These are phyloP conservation scores for Trichoderma gamsii DNA, from an alignment of 495 filamentous ascomycete species.

Conservation along the genomic window DNA sequence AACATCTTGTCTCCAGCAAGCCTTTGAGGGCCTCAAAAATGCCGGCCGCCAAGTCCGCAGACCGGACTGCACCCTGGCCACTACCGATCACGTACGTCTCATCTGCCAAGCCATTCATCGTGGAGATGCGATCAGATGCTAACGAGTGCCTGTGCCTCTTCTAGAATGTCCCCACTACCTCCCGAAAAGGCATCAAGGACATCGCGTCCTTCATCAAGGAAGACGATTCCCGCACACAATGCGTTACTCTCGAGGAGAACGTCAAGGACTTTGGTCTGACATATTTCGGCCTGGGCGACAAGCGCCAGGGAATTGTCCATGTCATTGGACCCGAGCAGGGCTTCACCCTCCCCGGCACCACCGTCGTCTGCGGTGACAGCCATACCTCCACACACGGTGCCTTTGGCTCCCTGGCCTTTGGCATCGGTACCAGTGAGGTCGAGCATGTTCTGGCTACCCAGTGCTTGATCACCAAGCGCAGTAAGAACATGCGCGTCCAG, in stretches of 20 bases:
- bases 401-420: constrained; percentile 91
- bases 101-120: neutral
- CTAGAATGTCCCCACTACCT: constrained; percentile 86
- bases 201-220: constrained; percentile 85
- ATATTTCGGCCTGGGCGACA: constrained; percentile 94
- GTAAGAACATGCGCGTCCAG: constrained; percentile 97
- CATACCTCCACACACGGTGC: constrained; percentile 98
- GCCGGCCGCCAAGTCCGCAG: constrained; percentile 80
- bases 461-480: constrained; percentile 85
- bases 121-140: neutral
- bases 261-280: constrained; percentile 94
- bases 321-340: constrained; percentile 99
- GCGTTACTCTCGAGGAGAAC: constrained; percentile 91
- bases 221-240: constrained; percentile 87
- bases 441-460: constrained; percentile 98
- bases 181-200: constrained; percentile 82
- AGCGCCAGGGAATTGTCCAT: constrained; percentile 96
- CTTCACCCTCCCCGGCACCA: constrained; percentile 95
- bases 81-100: constrained; percentile 84
- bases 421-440: constrained; percentile 96
- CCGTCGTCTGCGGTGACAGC: constrained; percentile 94
- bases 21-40: constrained; percentile 89
- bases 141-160: constrained; percentile 20
- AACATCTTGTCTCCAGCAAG: constrained; percentile 56
- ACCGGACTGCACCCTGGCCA: constrained; percentile 93